A percentile compares a stretch with the other conserved stretches of the same genome.
Evolutionary conservation across 2,329 filamentous ascomycete genomes (phyloP).

Genomic region (Trichoderma gracile): DNA sequence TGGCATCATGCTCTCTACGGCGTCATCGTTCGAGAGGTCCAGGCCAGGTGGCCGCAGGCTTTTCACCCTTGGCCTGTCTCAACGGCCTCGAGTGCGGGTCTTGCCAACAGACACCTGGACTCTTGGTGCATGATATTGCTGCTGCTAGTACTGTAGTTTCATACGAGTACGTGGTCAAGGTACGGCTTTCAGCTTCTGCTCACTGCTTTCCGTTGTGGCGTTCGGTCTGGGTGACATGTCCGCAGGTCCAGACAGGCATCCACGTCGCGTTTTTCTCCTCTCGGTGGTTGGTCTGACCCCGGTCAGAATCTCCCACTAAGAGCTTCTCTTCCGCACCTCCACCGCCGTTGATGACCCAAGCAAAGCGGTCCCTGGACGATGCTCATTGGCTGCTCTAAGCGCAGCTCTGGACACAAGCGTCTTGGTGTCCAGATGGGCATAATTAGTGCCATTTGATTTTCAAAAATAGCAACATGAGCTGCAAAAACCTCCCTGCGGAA

Average conservation of each 20-base stretch:
- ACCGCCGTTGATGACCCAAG: conserved; percentile 30
- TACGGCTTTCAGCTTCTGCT: neutral
- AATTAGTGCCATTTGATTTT: conserved; percentile 32
- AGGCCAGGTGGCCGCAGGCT: conserved; percentile 13
- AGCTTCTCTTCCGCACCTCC: conserved; percentile 33
- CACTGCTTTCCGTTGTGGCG: conserved; percentile 18
- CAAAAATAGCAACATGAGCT: conserved; percentile 44
- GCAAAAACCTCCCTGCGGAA: conserved; percentile 22
- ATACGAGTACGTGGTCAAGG: neutral
- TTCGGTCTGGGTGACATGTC: conserved; percentile 24
- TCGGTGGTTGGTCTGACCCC: conserved; percentile 22
- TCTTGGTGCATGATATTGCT: neutral
- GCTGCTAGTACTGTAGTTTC: too few relatives aligned
- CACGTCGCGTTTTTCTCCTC: conserved; percentile 14
- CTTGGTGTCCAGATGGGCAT: conserved; percentile 34
- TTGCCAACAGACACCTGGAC: neutral
- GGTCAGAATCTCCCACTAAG: conserved; percentile 29
- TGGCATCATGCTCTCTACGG: neutral
- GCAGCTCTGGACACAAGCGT: conserved; percentile 38
- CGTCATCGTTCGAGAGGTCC: neutral
- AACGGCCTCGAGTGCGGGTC: conserved; percentile 2
- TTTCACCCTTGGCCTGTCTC: conserved; percentile 10
- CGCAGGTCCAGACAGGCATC: conserved; percentile 23
- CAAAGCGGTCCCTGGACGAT: conserved; percentile 32
- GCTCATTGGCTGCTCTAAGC: conserved; percentile 52